Percentiles rank a stretch among this genome's conserved stretches.
Evolutionary conservation across 495 filamentous ascomycete species (phyloP).

Genomic region (Trichoderma erinaceum): DNA sequence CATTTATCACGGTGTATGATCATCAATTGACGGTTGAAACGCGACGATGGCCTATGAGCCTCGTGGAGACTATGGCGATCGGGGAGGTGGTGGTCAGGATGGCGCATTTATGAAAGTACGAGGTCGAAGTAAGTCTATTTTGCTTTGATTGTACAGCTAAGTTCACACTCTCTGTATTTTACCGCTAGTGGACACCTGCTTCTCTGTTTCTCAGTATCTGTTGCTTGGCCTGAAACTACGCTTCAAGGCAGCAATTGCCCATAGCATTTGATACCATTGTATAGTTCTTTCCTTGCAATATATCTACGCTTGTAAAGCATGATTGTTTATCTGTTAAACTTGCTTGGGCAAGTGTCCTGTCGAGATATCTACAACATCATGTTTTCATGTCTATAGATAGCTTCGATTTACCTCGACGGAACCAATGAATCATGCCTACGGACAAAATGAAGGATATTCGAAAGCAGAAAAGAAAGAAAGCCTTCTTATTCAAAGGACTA

Average conservation of each 20-base stretch:
- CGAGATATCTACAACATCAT: background rate
- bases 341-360: constrained; percentile 2
- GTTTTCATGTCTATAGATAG: background rate
- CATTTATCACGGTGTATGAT: constrained; percentile 5
- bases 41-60: constrained; percentile 39
- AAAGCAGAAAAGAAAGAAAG: too few relatives aligned
- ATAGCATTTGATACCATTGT: background rate
- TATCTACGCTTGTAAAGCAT: background rate
- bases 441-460: background rate
- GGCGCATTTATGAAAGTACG: constrained; percentile 35
- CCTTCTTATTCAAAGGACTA: constrained; percentile 18
- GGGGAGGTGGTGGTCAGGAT: constrained; percentile 27
- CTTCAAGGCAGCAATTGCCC: background rate
- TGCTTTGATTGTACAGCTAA: background rate
- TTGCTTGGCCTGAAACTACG: background rate
- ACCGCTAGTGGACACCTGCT: background rate
- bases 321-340: background rate
- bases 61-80: constrained; percentile 31
- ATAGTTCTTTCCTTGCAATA: background rate
- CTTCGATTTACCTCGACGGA: background rate
- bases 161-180: background rate
- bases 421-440: background rate
- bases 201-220: background rate
- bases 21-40: constrained; percentile 1
- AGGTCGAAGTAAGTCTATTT: constrained; percentile 38